Conservation (phyloP, 352 stramenopile species). For the Globisporangium carolinianum region DNA sequence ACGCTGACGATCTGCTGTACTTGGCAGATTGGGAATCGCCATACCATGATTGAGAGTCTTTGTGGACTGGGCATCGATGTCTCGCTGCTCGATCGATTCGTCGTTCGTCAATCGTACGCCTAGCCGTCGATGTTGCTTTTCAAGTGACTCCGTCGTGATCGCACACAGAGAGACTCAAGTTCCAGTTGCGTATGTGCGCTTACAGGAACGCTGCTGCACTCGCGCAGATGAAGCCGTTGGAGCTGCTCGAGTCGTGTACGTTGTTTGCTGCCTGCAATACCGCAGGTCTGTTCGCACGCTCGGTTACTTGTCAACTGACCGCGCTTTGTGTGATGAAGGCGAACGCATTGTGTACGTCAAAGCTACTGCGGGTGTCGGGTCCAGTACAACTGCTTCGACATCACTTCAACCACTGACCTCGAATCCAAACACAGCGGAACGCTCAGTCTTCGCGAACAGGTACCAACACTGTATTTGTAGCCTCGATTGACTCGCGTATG, state of each 20-base stretch:
- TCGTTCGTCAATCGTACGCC: slow-evolving; percentile 7
- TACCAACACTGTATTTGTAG: background rate
- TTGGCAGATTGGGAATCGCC: background rate
- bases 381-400: no score
- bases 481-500: no score
- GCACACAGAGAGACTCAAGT: no score
- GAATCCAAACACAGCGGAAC: background rate
- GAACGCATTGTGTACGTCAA: background rate
- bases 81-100: slow-evolving; percentile 1
- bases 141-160: no score
- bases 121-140: background rate
- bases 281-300: background rate
- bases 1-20: background rate
- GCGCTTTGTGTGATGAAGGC: background rate
- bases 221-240: slow-evolving; percentile 2
- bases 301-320: background rate
- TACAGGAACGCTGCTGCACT: background rate
- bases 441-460: background rate
- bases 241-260: slow-evolving; percentile 6
- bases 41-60: background rate
- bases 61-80: background rate
- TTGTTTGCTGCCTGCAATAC: background rate
- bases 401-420: no score
- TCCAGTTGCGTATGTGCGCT: background rate
- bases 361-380: no score